A percentile compares a stretch with the other conserved stretches of the same genome.
phyloP scores from a whole-genome alignment of 2,329 filamentous ascomycete genomes.

The Exophiala sp. region DNA sequence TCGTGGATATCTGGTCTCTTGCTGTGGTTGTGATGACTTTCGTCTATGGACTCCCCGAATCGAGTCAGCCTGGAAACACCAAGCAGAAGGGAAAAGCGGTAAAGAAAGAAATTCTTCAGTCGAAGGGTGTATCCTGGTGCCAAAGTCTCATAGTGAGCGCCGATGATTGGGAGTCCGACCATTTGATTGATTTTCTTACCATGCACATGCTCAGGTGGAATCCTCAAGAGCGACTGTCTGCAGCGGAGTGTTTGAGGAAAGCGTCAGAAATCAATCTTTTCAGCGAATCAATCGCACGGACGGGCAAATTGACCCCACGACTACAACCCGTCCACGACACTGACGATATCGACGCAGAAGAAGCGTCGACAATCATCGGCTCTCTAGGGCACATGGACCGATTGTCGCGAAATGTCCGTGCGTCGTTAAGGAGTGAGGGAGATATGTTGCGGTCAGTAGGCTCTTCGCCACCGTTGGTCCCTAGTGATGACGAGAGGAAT shows the following conservation, averaged over 20 bases:
- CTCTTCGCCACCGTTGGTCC: neutral
- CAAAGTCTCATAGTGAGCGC: neutral
- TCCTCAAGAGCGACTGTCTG: slow-evolving; percentile 4
- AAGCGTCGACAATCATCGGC: neutral
- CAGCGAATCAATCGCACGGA: slow-evolving; percentile 1
- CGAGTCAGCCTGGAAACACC: neutral
- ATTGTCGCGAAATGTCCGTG: neutral
- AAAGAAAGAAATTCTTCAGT: too few species aligned
- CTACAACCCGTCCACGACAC: neutral
- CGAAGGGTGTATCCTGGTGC: neutral
- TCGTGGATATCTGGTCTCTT: slow-evolving; percentile 26
- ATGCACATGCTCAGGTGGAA: slow-evolving; percentile 8
- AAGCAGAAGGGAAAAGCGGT: neutral
- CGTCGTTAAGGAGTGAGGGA: neutral
- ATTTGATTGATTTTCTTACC: slow-evolving; percentile 3
- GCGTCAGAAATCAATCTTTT: slow-evolving; percentile 6
- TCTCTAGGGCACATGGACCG: too few species aligned
- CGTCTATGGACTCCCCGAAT: slow-evolving; percentile 2
- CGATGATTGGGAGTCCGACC: neutral
- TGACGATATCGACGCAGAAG: neutral
- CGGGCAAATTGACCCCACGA: slow-evolving; percentile 1
- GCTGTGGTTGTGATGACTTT: slow-evolving; percentile 20
- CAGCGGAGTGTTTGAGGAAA: slow-evolving; percentile 2
- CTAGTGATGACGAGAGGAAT: neutral
- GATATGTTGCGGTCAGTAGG: neutral